These are phyloP conservation scores for Podospora tetraspora DNA, from an alignment of 495 filamentous ascomycete genomes.

Conservation along the genomic window DNA sequence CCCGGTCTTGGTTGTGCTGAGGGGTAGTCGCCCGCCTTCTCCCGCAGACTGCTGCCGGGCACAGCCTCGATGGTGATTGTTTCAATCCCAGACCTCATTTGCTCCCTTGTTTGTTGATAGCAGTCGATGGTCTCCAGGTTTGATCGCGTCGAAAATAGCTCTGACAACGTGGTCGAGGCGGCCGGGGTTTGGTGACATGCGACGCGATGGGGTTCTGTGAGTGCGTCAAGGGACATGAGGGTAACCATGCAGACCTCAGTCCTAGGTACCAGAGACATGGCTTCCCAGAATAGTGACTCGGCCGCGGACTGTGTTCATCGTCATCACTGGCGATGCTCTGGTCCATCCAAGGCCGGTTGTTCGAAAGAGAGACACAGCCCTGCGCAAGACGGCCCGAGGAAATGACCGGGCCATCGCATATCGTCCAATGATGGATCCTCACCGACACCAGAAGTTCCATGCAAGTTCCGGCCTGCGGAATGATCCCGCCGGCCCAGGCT, in stretches of 20 bases:
- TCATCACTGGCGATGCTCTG: background rate
- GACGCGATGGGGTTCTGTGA: background rate
- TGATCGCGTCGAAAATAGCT: constrained; percentile 2
- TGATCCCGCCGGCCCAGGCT: background rate
- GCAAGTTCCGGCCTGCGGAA: background rate
- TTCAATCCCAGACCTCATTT: background rate
- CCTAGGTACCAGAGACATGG: background rate
- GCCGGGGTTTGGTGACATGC: background rate
- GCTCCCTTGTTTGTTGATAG: background rate
- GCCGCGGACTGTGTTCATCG: background rate
- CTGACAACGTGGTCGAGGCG: background rate
- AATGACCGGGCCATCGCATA: background rate
- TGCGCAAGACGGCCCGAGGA: background rate
- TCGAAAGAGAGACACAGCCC: background rate
- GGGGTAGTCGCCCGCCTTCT: background rate
- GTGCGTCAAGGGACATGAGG: background rate
- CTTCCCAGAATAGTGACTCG: background rate
- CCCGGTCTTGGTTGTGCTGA: background rate
- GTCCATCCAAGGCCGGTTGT: background rate
- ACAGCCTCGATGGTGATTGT: background rate
- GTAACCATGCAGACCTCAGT: background rate
- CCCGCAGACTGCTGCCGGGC: background rate
- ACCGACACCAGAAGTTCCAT: background rate
- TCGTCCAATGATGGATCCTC: background rate
- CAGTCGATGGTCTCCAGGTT: background rate